Conservation (phyloP, 805 yeast genomes). For the Kodamaea hsintzibuensis region DNA sequence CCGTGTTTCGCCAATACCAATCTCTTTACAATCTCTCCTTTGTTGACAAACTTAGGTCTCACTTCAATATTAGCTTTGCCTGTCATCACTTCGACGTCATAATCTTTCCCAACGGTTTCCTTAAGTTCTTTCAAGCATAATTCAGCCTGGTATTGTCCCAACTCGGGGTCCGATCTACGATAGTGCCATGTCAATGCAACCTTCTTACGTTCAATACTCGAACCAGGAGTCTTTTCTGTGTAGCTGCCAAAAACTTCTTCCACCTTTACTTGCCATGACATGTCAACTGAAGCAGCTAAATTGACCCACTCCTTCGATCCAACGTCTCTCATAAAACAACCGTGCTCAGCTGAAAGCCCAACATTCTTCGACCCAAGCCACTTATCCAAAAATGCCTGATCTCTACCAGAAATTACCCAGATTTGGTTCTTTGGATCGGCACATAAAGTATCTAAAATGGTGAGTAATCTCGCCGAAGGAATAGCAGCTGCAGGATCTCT, state of each 20-base stretch:
- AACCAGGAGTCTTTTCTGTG: slow-evolving; percentile 89
- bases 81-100: slow-evolving; percentile 91
- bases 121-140: slow-evolving; percentile 66
- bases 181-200: slow-evolving; percentile 99
- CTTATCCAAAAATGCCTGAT: slow-evolving; percentile 81
- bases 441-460: slow-evolving; percentile 58
- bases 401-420: slow-evolving; percentile 97
- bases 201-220: slow-evolving; percentile 81
- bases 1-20: slow-evolving; percentile 70
- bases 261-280: slow-evolving; percentile 93
- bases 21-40: slow-evolving; percentile 91
- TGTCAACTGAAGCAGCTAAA: slow-evolving; percentile 76
- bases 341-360: slow-evolving; percentile 96
- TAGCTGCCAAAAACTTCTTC: slow-evolving; percentile 68
- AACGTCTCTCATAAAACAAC: slow-evolving; percentile 86
- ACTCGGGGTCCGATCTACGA: slow-evolving; percentile 89
- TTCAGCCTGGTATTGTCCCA: slow-evolving; percentile 84
- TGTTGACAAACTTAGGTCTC: slow-evolving; percentile 91
- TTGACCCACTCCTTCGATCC: slow-evolving; percentile 74
- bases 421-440: slow-evolving; percentile 80
- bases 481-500: slow-evolving; percentile 98
- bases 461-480: slow-evolving; percentile 73
- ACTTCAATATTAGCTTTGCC: slow-evolving; percentile 98
- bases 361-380: slow-evolving; percentile 78
- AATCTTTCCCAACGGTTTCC: slow-evolving; percentile 57